Base-by-base conservation (phyloP, 306 rosid species). In the Luffa acutangula region DNA sequence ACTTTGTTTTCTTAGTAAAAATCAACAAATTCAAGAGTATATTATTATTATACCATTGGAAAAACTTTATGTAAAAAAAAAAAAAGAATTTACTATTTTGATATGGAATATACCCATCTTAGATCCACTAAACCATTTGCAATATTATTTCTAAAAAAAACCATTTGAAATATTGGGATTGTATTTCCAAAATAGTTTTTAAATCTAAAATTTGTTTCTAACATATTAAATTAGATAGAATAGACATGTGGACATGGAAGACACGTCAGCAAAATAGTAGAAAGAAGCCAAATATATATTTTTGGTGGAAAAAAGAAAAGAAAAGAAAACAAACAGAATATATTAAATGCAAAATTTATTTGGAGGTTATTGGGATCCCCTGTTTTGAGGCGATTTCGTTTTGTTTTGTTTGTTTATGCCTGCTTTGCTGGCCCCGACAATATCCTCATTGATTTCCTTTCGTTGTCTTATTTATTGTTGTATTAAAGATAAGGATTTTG, bases 311-410 rank as follows among this genome's bases (percentile, higher is more conserved):
- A 53, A 25, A 25, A 25, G 31, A 25, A 25, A 25, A 25, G 31
- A 15, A 36, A 64, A 14, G 1, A 64, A 65, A 65, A 65, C 48
- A 65, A 65, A 36, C 14, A 12, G 76, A 70, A 45, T 70, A 70
- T 43, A 42, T 43, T 42, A 70, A 70, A 70, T 70, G 56, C 54
- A 70, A 43, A 41, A 20, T 18, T 67, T 67, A 39, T 41, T 67
- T 41, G 51, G 13, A 4, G 34, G 15, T 67, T 66, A n/a, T 41
- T 42, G 33, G 53, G 31, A 46, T 46, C 58, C 77, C 77, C 18
- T 72, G 77, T 72, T 72, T 72, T 72, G 21, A 48, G 77, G 42
- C 41, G n/a, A 21, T 72, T 72, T 71, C 41, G 57, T 71, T 21
- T 46, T 43, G 36, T 66, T 66, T 66, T 41, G 74, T 72, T 72